phyloP scores from a whole-genome alignment of 768 basidiomycete genomes.

The Lactarius vividus region DNA sequence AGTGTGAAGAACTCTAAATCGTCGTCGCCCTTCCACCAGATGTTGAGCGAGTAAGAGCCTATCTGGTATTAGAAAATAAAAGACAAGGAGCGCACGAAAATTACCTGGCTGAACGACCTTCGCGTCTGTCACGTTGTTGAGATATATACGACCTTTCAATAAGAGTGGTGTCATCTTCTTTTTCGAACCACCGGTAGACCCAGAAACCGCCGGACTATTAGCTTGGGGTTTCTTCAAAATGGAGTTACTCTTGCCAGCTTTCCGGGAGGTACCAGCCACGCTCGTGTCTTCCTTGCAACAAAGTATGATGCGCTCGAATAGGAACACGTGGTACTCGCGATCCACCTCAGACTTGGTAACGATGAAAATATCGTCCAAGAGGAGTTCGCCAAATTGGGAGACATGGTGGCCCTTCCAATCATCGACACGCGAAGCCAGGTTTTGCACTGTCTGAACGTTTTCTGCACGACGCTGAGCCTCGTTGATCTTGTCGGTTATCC shows the following conservation, averaged over 20 bases:
- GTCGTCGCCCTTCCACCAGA: slow-evolving; percentile 94
- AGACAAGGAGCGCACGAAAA: slow-evolving; percentile 33
- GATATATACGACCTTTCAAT: slow-evolving; percentile 94
- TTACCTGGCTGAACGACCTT: slow-evolving; percentile 51
- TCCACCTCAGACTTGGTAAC: slow-evolving; percentile 97
- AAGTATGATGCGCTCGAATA: slow-evolving; percentile 98
- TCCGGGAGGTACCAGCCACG: slow-evolving; percentile 56
- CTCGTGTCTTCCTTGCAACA: slow-evolving; percentile 89
- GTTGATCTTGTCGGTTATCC: slow-evolving; percentile 94
- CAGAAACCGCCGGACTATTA: slow-evolving; percentile 47
- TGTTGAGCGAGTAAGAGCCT: slow-evolving; percentile 75
- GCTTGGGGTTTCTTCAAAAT: slow-evolving; percentile 80
- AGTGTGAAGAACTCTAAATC: slow-evolving; percentile 93
- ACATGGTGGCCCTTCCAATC: slow-evolving; percentile 99
- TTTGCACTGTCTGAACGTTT: slow-evolving; percentile 87
- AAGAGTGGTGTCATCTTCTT: slow-evolving; percentile 80
- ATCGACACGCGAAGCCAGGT: slow-evolving; percentile 81
- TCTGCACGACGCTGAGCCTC: slow-evolving; percentile 91
- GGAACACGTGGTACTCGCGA: slow-evolving; percentile 96
- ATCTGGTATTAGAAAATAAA: slow-evolving; percentile 23
- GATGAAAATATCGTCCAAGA: slow-evolving; percentile 92
- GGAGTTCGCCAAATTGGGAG: slow-evolving; percentile 88
- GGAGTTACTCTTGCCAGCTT: slow-evolving; percentile 80
- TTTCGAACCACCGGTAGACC: slow-evolving; percentile 54
- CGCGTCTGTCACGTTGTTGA: slow-evolving; percentile 92